Evolutionary conservation across 2,329 filamentous ascomycete genomes (phyloP).

Genomic region (Chalara sp.): DNA sequence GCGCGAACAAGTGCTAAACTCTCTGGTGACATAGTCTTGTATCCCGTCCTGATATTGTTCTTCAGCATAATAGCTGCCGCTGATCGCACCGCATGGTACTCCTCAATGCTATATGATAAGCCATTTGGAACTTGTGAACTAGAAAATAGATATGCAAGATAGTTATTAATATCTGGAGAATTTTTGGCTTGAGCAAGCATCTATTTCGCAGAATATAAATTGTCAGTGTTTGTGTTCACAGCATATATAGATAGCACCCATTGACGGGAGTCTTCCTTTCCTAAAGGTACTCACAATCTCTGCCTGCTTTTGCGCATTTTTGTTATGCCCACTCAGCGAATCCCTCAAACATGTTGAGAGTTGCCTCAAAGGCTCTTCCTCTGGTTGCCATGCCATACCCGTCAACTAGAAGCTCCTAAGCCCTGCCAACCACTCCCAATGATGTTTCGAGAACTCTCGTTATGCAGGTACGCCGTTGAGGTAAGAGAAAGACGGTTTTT

Average conservation of each 20-base stretch:
- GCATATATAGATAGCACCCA: not conserved
- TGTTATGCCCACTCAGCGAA: constrained; percentile 80
- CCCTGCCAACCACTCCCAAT: constrained; percentile 12
- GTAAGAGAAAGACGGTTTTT: constrained; percentile 13
- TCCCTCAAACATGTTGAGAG: constrained; percentile 84
- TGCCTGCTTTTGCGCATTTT: constrained; percentile 77
- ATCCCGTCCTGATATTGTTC: constrained; percentile 76
- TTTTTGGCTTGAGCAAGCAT: constrained; percentile 87
- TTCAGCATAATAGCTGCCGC: constrained; percentile 93
- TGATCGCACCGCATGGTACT: constrained; percentile 73
- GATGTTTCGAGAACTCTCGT: constrained; percentile 14
- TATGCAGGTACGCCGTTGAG: constrained; percentile 24
- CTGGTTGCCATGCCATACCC: constrained; percentile 86
- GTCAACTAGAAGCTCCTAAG: constrained; percentile 10
- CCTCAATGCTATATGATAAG: constrained; percentile 49
- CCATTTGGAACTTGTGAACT: constrained; percentile 56
- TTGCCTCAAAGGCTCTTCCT: constrained; percentile 80
- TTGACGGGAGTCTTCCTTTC: constrained; percentile 1
- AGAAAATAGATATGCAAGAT: constrained; percentile 85
- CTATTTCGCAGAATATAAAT: constrained; percentile 38
- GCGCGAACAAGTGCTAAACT: constrained; percentile 75
- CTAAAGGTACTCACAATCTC: constrained; percentile 64
- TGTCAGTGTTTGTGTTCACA: not conserved
- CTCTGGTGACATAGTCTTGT: constrained; percentile 66
- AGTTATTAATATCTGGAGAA: constrained; percentile 94